Base-by-base conservation (phyloP, 2,329 filamentous ascomycete species). In the Thelonectria olida region DNA sequence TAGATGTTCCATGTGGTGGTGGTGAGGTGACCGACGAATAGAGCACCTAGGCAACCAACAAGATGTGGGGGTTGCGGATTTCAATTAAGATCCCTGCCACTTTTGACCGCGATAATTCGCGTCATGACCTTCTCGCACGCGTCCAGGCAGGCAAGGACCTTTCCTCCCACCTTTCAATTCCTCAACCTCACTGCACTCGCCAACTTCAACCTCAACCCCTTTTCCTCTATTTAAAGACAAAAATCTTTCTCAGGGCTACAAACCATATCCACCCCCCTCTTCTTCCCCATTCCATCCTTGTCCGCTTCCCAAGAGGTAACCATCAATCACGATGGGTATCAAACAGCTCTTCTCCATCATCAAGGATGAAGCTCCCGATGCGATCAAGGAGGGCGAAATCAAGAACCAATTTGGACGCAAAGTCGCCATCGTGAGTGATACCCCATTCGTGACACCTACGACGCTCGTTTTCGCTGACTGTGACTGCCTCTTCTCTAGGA, bases 321-420 rank as follows among this genome's bases (percentile, higher is more conserved):
- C 48, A 42, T 22, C 39, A 50, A 71, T 70, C 67, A 81, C 67
- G 39, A 89, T 88, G 84, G 84, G 87, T 78, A 90, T 90, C 71
- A 90, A 89, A 83, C 88, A 92, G 71, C 86, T 96, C 42, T 93
- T 90, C 77, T 85, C 88, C 67, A 90, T 96, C 77, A 93, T 96
- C 79, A 91, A 92, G 73, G 94, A 97, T 75, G 91, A 98, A 81
- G 92, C 93, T 67, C 96, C 96, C n/a, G 92, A 94, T 80, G 91
- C 96, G 31, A 88, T 97, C 84, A 98, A 97, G 80, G 91, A 93
- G 74, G 93, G 96, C 62, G 96, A 99, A 75, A 99, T 99, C 84
- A 99, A 99, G 82, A 95, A 95, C 72, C 96, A 99, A 68, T 99
- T 99, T 76, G 96, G 96, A 66, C 92, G 96, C 77, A 99, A 99